Conservation (phyloP, 176 grass and related monocot species). For the Avena insularis region DNA sequence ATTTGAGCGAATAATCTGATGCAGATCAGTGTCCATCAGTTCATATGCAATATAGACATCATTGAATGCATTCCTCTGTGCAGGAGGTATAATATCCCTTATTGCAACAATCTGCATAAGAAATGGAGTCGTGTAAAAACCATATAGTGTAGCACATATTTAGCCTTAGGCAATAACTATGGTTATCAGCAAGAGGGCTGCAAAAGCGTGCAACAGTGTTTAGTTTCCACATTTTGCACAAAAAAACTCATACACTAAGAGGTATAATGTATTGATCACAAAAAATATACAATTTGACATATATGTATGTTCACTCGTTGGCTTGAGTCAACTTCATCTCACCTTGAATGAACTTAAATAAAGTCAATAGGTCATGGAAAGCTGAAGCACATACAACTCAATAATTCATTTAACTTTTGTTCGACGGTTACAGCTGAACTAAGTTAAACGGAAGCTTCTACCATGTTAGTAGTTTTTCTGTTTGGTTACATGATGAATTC, state of each 20-base stretch:
- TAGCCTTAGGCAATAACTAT: slow-evolving; percentile 22
- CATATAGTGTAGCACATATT: not conserved
- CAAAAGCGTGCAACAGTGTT: not conserved
- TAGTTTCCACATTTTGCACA: not conserved
- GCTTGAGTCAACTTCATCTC: not conserved
- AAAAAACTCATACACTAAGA: not conserved
- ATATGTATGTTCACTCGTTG: not conserved
- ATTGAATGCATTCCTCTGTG: slow-evolving; percentile 77
- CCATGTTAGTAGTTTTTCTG: not conserved
- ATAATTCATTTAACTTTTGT: not conserved
- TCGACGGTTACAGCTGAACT: not conserved
- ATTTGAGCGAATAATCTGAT: slow-evolving; percentile 99
- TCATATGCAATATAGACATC: slow-evolving; percentile 98
- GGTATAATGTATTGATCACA: not conserved
- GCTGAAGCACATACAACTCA: not conserved
- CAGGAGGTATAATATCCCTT: slow-evolving; percentile 95
- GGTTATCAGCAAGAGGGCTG: not conserved
- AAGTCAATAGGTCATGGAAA: slow-evolving; percentile 26
- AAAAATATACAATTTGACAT: not conserved
- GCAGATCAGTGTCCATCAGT: slow-evolving; percentile 99
- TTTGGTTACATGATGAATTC: not conserved
- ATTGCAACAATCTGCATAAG: slow-evolving; percentile 91
- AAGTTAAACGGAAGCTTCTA: not conserved
- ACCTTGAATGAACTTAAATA: slow-evolving; percentile 19
- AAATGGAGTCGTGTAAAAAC: slow-evolving; percentile 25